phyloP scores from a whole-genome alignment of 176 grass and related monocot species.

The Pharus latifolius region DNA sequence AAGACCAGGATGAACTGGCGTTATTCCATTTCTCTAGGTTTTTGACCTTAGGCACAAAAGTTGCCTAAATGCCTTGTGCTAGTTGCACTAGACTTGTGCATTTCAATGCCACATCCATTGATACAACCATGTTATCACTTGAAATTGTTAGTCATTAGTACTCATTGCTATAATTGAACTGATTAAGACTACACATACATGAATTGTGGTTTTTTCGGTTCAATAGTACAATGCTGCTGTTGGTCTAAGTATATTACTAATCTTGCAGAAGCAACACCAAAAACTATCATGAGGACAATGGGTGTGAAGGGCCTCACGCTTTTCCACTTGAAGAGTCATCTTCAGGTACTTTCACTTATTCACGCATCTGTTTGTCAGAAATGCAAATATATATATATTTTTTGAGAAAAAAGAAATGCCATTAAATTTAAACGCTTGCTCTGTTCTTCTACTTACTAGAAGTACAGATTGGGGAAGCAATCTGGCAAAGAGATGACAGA shows the following conservation, averaged over 20 bases:
- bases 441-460: slow-evolving; percentile 42
- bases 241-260: neutral
- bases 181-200: too few relatives aligned
- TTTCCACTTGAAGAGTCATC: slow-evolving; percentile 98
- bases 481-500: slow-evolving; percentile 78
- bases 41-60: neutral
- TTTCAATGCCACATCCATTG: neutral
- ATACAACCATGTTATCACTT: neutral
- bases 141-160: neutral
- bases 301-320: slow-evolving; percentile 94
- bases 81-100: too few relatives aligned
- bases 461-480: slow-evolving; percentile 97
- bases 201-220: too few relatives aligned
- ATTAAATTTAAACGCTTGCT: too few relatives aligned
- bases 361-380: neutral
- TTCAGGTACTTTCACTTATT: slow-evolving; percentile 55
- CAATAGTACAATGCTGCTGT: neutral
- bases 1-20: neutral
- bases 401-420: too few relatives aligned
- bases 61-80: too few relatives aligned
- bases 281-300: slow-evolving; percentile 99
- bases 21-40: neutral
- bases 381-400: neutral
- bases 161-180: neutral
- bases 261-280: slow-evolving; percentile 88